Evolutionary conservation across 163 green algal genomes (phyloP).

Genomic region (Scenedesmus sp.): DNA sequence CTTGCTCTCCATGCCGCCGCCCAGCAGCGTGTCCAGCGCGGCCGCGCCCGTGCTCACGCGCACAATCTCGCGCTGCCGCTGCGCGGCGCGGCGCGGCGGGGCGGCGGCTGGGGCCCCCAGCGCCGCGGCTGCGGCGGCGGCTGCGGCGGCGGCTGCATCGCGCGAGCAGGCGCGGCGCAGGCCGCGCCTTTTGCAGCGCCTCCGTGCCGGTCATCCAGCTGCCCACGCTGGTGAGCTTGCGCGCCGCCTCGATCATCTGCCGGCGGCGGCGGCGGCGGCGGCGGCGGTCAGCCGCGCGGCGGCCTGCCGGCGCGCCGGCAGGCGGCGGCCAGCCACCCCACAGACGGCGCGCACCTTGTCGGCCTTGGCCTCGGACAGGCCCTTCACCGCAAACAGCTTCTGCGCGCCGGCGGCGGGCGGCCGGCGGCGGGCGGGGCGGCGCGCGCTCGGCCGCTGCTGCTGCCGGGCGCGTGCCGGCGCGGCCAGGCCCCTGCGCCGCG

Average conservation of each 20-base stretch:
- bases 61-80: conserved; percentile 63
- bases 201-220: conserved; percentile 73
- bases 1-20: conserved; percentile 79
- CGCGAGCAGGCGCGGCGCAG: background rate
- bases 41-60: conserved; percentile 73
- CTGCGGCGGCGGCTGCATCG: background rate
- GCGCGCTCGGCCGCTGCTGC: too few relatives aligned
- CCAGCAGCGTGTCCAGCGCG: conserved; percentile 79
- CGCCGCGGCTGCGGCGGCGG: too few relatives aligned
- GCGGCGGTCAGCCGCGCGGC: too few relatives aligned
- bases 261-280: too few relatives aligned
- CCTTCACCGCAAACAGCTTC: conserved; percentile 89
- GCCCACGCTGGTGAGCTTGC: conserved; percentile 62
- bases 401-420: too few relatives aligned
- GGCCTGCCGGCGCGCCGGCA: too few relatives aligned
- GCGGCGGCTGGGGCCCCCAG: too few relatives aligned
- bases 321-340: too few relatives aligned
- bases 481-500: too few relatives aligned
- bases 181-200: conserved; percentile 54
- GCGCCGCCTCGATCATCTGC: conserved; percentile 84
- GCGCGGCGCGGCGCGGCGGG: conserved; percentile 1
- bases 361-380: conserved; percentile 92
- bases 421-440: too few relatives aligned
- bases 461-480: too few relatives aligned
- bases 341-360: too few relatives aligned